These are phyloP conservation scores for Picea glauca DNA, from an alignment of 75 land plant genomes.

Conservation along the genomic window DNA sequence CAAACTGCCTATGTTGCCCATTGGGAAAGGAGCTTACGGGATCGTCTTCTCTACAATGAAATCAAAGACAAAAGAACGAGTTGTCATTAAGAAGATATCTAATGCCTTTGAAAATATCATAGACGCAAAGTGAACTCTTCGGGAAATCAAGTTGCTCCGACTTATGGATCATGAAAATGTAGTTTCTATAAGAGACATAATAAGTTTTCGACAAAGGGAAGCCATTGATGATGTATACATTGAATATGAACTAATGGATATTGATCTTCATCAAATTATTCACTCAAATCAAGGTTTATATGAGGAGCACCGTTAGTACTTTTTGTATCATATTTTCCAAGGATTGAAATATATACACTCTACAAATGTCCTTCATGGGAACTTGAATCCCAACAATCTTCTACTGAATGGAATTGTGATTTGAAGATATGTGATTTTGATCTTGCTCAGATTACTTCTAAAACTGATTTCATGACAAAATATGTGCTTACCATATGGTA, in stretches of 20 bases:
- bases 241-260: conserved; percentile 57
- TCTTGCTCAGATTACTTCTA: conserved; percentile 47
- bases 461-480: conserved; percentile 88
- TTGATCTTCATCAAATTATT: conserved; percentile 61
- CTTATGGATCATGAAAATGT: conserved; percentile 90
- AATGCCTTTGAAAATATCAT: conserved; percentile 80
- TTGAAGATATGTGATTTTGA: conserved; percentile 96
- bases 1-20: conserved; percentile 78
- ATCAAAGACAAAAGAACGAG: conserved; percentile 72
- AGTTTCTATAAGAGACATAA: conserved; percentile 59
- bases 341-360: conserved; percentile 63
- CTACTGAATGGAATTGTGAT: conserved; percentile 90
- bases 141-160: conserved; percentile 73
- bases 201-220: conserved; percentile 39
- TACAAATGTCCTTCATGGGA: conserved; percentile 82
- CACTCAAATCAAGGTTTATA: conserved; percentile 57
- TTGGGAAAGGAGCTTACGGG: conserved; percentile 93
- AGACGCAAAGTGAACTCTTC: conserved; percentile 82
- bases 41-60: conserved; percentile 86
- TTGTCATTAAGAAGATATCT: conserved; percentile 78
- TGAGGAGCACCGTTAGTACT: conserved; percentile 57
- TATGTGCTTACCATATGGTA: conserved; percentile 99
- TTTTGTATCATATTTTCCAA: neutral
- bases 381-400: conserved; percentile 91
- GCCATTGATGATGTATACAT: conserved; percentile 57